A percentile compares a stretch with the other conserved stretches of the same genome.
These are phyloP conservation scores for Elaeis guineensis DNA, from an alignment of 176 grass and related monocot species.

Conservation along the genomic window DNA sequence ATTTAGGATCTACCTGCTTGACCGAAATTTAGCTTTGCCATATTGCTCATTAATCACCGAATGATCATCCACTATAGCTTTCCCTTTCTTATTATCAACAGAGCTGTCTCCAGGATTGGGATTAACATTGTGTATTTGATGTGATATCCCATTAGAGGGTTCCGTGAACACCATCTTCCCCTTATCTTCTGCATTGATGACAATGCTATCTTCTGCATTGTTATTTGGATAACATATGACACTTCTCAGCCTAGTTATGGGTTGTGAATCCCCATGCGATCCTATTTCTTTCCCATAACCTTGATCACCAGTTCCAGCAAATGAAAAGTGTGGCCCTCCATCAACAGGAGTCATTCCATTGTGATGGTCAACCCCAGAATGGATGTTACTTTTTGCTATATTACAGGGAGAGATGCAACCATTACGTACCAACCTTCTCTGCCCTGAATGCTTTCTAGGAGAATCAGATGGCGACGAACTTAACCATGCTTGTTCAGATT, in stretches of 20 bases:
- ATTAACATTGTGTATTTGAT: conserved; percentile 18
- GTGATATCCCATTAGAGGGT: too few relatives aligned
- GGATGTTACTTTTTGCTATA: conserved; percentile 12
- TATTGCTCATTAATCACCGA: neutral
- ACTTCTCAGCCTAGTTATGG: neutral
- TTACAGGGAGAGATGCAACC: conserved; percentile 34
- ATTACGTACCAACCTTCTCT: conserved; percentile 24
- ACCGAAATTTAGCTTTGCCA: conserved; percentile 16
- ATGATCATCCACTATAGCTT: conserved; percentile 24
- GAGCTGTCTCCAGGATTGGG: conserved; percentile 16
- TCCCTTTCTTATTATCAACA: conserved; percentile 27
- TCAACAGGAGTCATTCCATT: too few relatives aligned
- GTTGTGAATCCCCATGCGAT: neutral
- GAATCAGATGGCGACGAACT: conserved; percentile 14
- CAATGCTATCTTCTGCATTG: conserved; percentile 6
- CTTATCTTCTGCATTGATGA: conserved; percentile 9
- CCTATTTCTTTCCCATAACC: neutral
- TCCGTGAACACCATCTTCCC: conserved; percentile 5
- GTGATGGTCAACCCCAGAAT: too few relatives aligned
- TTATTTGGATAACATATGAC: neutral
- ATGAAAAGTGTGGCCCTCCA: neutral
- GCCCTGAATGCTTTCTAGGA: conserved; percentile 40
- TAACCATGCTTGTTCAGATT: conserved; percentile 18
- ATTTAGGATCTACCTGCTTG: too few relatives aligned
- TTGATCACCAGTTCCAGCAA: neutral